Evolutionary conservation across 441 rosid genomes (phyloP), one percentile per base, ranked within the genome.

Genomic region (Populus hybrid): DNA sequence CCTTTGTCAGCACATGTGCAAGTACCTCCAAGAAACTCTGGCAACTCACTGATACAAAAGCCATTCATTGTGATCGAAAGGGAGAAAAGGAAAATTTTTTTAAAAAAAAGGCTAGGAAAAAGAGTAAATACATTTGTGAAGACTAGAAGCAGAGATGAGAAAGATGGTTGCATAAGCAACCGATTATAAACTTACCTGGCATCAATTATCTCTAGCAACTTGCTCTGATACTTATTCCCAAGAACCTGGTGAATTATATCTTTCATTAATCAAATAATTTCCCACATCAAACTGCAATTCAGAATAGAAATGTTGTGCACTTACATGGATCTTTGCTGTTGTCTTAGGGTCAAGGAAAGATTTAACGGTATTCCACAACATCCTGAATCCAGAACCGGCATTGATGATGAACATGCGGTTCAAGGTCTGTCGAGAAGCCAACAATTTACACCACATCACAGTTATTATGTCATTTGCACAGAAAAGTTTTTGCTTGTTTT

Each of bases 271-370:
- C 76, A 79, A 78, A 66, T 30, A 73, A 6, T 35, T 81, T 76
- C 36, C 50, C 72, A 32, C 38, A 24, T 38, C 18, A 28, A 66
- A 77, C 69, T 40, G 54, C 24, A 63, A 57, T 73, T 32, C 32
- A 32, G 21, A 61, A 76, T 28, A 78, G 75, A 72, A 64, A 63
- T 64, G 67, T 20, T 32, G 76, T 70, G 42, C 21, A 16, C 91
- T 90, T 83, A 90, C 98, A 87, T 92, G 83, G 85, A 94, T 94
- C 85, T 94, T 94, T 75, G 97, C 93, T 8, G 96, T 89, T 73
- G 97, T 94, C 88, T 92, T 94, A 3, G 97, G 96, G 77, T 94
- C 98, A 78, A 94, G 97, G 91, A 94, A 94, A 67, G 95, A 91
- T 83, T 92, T 94, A 26, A 93, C 81, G 67, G 95, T 88, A 87